Percentiles rank a stretch among this genome's conserved stretches.
These are phyloP conservation scores for Spergularia bocconei DNA, from an alignment of 148 eudicot species.

Conservation along the genomic window DNA sequence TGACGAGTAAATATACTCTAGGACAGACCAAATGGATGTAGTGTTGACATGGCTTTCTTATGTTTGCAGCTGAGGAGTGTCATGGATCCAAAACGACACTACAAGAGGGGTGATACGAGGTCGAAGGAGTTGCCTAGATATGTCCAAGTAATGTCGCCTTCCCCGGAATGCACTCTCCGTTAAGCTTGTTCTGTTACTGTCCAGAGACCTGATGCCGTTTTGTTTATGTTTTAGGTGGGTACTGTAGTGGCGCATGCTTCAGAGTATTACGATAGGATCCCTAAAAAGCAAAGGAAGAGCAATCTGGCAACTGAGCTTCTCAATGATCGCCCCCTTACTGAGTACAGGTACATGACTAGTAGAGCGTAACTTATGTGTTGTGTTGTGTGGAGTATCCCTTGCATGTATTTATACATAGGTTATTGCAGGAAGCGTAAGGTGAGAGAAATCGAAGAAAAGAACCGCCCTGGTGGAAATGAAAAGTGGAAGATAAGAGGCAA, in stretches of 20 bases:
- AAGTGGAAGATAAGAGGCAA: conserved; percentile 65
- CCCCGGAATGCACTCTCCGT: too few species aligned
- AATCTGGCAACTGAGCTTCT: conserved; percentile 67
- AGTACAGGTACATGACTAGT: conserved; percentile 50
- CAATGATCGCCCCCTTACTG: conserved; percentile 44
- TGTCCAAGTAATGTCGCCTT: conserved; percentile 54
- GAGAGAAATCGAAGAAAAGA: conserved; percentile 66
- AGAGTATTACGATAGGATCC: conserved; percentile 36
- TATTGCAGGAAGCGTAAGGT: conserved; percentile 85
- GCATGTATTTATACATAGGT: not conserved
- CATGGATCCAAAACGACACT: conserved; percentile 96
- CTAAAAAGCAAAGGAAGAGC: too few species aligned
- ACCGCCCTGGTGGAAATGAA: conserved; percentile 61
- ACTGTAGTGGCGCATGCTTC: conserved; percentile 53
- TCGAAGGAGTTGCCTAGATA: conserved; percentile 75
- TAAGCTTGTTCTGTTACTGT: too few species aligned
- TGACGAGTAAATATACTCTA: not conserved
- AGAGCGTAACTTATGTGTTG: not conserved
- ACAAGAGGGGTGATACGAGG: conserved; percentile 78
- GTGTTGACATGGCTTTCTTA: conserved; percentile 5
- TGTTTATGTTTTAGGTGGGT: conserved; percentile 40
- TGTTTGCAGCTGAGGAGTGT: conserved; percentile 68
- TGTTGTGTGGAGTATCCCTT: not conserved
- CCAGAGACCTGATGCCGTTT: not conserved
- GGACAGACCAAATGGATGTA: not conserved